Base-by-base conservation (phyloP, 768 basidiomycete genomes). In the Tylopilus rubrobrunneus region DNA sequence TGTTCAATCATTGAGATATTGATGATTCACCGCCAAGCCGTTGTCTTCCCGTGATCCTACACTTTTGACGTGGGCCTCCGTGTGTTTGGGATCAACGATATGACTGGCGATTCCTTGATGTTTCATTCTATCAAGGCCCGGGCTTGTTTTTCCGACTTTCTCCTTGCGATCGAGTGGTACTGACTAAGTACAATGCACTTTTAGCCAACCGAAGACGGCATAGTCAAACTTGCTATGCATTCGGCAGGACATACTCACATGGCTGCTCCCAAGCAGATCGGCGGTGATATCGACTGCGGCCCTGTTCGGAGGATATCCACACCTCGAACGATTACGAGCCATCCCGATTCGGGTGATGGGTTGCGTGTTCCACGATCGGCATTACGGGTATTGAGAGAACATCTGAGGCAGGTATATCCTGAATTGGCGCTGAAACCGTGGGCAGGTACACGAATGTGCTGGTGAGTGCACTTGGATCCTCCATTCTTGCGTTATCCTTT, bases 141-240 rank as follows among this genome's bases (percentile, higher is more conserved):
- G 25, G 25, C 25, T 25, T 25, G 25, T 25, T 37, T 19, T 7
- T 40, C 39, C 39, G 39, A n/a, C 39, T 40, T 40, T 40, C 36
- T 40, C 39, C n/a, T 19, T 11, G n/a, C 10, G 21, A 3, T 9
- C 8, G 8, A 17, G 4, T 29, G 46, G 44, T 28, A n/a, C 45
- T 55, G 42, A 54, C 52, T 42, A 40, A 53, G 51, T 19, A 11
- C 28, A 23, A 36, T 17, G 28, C n/a, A 14, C 15, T 28, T 23
- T 41, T 51, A 90, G 89, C 89, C 90, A 10, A 89, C 82, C 53
- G 69, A 78, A 43, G 71, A 83, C 37, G 79, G 84, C 58, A 63
- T 91, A 46, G 67, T 98, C 49, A 98, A 98, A 69, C 60, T 89
- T 60, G 90, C 83, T 3, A 80, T 88, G 37, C 92, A 97, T 68